Base-by-base conservation (phyloP, 2,329 filamentous ascomycete species). In the Botrytis squamosa region DNA sequence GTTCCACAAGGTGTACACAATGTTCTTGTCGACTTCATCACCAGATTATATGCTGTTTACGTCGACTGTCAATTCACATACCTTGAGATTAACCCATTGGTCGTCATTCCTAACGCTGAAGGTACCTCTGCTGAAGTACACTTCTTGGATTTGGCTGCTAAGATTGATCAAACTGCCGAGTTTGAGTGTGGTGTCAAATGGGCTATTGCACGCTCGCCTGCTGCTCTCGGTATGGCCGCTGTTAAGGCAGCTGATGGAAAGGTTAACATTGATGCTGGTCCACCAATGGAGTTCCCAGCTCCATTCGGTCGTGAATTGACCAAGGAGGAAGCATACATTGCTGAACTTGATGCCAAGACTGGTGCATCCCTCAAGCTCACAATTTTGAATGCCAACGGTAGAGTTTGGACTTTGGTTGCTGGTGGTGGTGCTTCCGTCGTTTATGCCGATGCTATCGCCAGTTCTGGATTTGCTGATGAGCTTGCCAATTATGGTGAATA, bases 61-160 rank as follows among this genome's bases (percentile, higher is more conserved):
- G 96, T 98, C 78, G 96, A 99, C 88, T 97, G 93, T 90, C 96
- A 99, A 86, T 99, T 99, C 90, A 98, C 96, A 82, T 99, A 99
- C 88, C 94, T 99, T 80, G 96, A 99, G 86, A 99, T 99, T 89
- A 99, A 99, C 91, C 96, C 96, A 80, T 88, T 99, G 77, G 96
- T 99, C 76, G 96, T 98, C 83, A 95, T 99, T 81, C 96, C 96
- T 84, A 98, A 98, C 84, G 92, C 89, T 78, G 91, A 95, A 80
- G 92, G 89, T 82, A 98, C 95, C 79, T 97, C 94, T 74, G 96
- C 96, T 74, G 92, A 94, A 60, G 96, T 99, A 72, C 90, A 98
- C 90, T 99, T 99, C 91, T 90, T 99, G 80, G 96, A 99, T 87
- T 89, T 99, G 83, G 96, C 96, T 81, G 96, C 96, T 83, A 99